Evolutionary conservation across 495 filamentous ascomycete species (phyloP), one percentile per base, ranked within the genome.

Genomic region (Trichoderma asperelloides): DNA sequence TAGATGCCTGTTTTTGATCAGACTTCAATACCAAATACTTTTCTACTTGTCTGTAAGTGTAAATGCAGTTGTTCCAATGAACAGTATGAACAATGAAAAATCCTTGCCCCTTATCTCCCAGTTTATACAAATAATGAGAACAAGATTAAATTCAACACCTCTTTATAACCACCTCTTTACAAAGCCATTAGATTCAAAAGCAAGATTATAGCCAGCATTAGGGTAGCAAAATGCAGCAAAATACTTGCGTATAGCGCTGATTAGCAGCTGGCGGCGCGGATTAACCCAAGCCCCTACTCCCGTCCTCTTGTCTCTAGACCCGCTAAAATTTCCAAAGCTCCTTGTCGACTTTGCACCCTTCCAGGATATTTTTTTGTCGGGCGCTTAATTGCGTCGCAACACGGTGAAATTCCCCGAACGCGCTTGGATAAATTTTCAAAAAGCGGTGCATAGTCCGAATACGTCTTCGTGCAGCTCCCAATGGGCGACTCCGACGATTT

Each of bases 401-500:
- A 27, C 25, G 9, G 23, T 30, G 55, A 27, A 3, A 16, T 60
- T 30, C 16, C 12, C 55, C 0, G 3, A 21, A 9, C 16, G 55
- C 55, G 23, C 23, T 60, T 60, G 55, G 12, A 60, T 30, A 30
- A 60, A 60, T 30, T 57, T 57, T 0, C 49, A 57, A 18, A 23
- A 60, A 18, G 27, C 23, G 55, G 55, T 60, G 55, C 55, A 27
- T 18, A 30, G n/a, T 2, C 27, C n/a, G 5, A 23, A 25, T 33
- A 21, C 55, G 4, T 18, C 25, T 60, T 60, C 6, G 18, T 60
- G 55, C 55, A 9, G 25, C 28, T 60, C 9, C 55, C 55, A 60
- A 60, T 64, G 63, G 40, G 63, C 64, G 51, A 62, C 57, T 70
- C 67, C 23, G 63, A 51, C 70, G 69, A 47, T 47, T 82, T 76